These are phyloP conservation scores for Blastobotrys elegans DNA, from an alignment of 1,139 yeast genomes.

Conservation along the genomic window DNA sequence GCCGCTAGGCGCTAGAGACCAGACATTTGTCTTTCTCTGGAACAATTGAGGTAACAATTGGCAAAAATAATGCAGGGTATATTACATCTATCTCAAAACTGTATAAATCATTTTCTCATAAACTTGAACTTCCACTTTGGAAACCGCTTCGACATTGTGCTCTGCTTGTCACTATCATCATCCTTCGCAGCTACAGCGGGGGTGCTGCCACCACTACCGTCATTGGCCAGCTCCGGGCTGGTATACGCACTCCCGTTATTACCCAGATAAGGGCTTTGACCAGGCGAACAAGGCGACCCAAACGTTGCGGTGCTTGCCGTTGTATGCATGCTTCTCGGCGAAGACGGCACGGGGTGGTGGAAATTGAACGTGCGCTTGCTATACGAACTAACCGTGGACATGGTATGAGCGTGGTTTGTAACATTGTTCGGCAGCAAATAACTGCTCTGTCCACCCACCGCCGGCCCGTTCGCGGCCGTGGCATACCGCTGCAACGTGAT, in stretches of 20 bases:
- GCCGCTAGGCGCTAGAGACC: no score
- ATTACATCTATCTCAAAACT: not conserved
- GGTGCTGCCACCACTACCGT: not conserved
- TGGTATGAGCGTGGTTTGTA: not conserved
- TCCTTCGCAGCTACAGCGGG: not conserved
- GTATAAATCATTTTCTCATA: conserved; percentile 2
- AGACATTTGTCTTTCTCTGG: no score
- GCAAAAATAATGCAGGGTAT: not conserved
- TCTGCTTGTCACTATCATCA: conserved; percentile 6
- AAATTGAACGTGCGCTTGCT: not conserved
- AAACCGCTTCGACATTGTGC: conserved; percentile 6
- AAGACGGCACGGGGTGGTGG: not conserved
- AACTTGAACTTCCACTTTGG: conserved; percentile 8
- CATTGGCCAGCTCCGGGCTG: not conserved
- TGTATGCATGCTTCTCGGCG: not conserved
- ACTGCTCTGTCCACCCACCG: not conserved
- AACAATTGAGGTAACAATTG: no score
- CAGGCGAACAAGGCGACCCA: no score
- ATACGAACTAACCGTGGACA: not conserved
- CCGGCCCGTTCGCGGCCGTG: not conserved
- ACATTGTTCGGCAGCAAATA: not conserved
- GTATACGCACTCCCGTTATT: not conserved
- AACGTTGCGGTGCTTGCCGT: not conserved
- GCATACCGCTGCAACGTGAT: conserved; percentile 10
- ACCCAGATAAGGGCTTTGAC: not conserved